Evolutionary conservation across 768 basidiomycete species (phyloP), one percentile per base, ranked within the genome.

Genomic region (Leucocoprinus sp.): DNA sequence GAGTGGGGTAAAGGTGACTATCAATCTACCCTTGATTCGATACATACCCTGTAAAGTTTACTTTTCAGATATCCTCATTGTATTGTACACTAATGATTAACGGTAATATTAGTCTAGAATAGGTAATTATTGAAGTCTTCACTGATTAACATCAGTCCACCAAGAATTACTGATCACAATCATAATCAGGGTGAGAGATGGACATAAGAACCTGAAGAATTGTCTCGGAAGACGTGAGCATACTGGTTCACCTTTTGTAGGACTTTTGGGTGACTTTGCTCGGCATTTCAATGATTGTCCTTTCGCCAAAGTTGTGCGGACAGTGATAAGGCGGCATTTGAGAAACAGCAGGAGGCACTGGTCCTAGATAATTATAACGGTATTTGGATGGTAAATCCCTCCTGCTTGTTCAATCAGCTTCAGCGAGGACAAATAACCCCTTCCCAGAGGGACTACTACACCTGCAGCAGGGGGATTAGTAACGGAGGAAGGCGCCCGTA

Each of bases 261-360:
- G 89, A 92, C 60, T 97, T 95, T 70, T 98, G 95, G 2, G 91
- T 95, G 23, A 97, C 93, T 58, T 87, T 92, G 60, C 87, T 91
- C n/a, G 91, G 93, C 88, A 96, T 93, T 55, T 97, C 86, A 50
- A 97, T 86, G 50, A 98, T 79, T 4, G 92, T 91, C 38, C 92
- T 80, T 62, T 97, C 95, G 41, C 95, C 95, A 55, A 85, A 85
- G 1, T 85, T 86, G 37, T 96, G 75, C 22, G 23, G 24, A 9
- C 27, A 35, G 4, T 11, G 17, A 8, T 42, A 22, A 35, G 71
- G 68, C n/a, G 65, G 66, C 46, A 81, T 61, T 58, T 79, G 78
- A 11, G 76, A 66, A 11, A 74, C 65, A 15, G 69, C 59, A 14
- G 55, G 55, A 31, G 31, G 31, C 5, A 70, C 61, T 5, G 69